A percentile compares a stretch with the other conserved stretches of the same genome.
Evolutionary conservation across 2,329 filamentous ascomycete species (phyloP).

Genomic region (Calonectria ilicicola): DNA sequence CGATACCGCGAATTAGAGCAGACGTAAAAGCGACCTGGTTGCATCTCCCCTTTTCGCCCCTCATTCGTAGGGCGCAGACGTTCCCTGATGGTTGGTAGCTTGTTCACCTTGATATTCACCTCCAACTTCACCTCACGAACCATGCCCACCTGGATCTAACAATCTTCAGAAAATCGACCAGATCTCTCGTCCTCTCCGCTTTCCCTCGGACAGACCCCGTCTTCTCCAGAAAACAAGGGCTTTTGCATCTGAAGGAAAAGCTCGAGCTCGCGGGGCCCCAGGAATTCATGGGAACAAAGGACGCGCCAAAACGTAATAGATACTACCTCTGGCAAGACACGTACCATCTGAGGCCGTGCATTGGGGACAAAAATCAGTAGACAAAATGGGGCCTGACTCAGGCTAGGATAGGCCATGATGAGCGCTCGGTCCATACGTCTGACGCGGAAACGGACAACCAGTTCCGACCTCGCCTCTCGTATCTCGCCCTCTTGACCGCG

Average conservation of each 20-base stretch:
- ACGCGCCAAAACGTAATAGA: slow-evolving; percentile 42
- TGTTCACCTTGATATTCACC: slow-evolving; percentile 31
- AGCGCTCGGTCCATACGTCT: neutral
- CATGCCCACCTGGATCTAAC: slow-evolving; percentile 12
- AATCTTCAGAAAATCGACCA: neutral
- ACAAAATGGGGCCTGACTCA: slow-evolving; percentile 1
- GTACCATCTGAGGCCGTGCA: slow-evolving; percentile 18
- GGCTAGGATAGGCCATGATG: slow-evolving; percentile 10
- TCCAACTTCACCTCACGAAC: slow-evolving; percentile 1
- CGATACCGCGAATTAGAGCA: slow-evolving; percentile 22
- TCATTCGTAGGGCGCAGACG: neutral
- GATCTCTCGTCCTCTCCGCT: slow-evolving; percentile 17
- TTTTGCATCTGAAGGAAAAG: slow-evolving; percentile 15
- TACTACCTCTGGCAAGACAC: slow-evolving; percentile 28
- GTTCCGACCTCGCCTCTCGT: neutral
- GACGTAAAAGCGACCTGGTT: neutral
- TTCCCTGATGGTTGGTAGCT: neutral
- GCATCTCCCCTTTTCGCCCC: neutral
- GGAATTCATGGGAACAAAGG: slow-evolving; percentile 24
- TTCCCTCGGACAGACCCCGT: slow-evolving; percentile 19
- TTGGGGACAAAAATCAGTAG: neutral
- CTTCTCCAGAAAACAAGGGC: slow-evolving; percentile 38
- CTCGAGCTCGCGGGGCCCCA: slow-evolving; percentile 41
- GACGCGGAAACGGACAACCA: neutral
- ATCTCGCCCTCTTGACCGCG: neutral